Base-by-base conservation (phyloP, 2,329 filamentous ascomycete species). In the Aspergillaceae sp. region DNA sequence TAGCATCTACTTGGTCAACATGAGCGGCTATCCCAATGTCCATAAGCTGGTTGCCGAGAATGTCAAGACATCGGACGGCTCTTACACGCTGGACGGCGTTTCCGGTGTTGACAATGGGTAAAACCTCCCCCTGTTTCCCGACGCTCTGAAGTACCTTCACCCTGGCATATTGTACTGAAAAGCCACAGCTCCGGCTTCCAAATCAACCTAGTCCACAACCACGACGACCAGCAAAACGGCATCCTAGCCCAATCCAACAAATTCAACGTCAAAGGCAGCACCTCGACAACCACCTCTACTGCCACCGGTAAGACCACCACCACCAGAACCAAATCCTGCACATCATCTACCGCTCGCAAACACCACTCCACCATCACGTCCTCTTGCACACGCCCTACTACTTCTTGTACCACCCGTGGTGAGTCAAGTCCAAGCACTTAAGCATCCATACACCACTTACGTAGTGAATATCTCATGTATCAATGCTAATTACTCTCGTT, bases 241-340 rank as follows among this genome's bases (percentile, higher is more conserved):
- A 71, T 72, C 48, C 56, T 73, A 30, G 66, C 68, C 28, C 69
- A 72, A 57, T 69, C 66, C 11, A 52, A 59, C 32, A 58, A 64
- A 42, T 65, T 66, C 53, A 56, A 53, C 42, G 60, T 64, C 47
- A 53, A 53, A 37, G 45, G 47, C 44, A 43, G 56, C 4, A 42
- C 45, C 42, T 53, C 53, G 54, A 58, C 51, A 53, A 45, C 54
- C 52, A 42, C 49, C 32, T 40, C 48, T 7, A 50, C 50, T 50
- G 40, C 52, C 33, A 51, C 49, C 47, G 48, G 47, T 54, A 47
- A 51, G 47, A 54, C 44, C 49, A 53, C 49, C 42, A 45, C 49
- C 30, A 45, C 52, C 50, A 52, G 11, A n/a, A 40, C 36, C 36
- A 50, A 29, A 29, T 41, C 40, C 5, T 30, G 28, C 40, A 29